Evolutionary conservation across 331 rosid species (phyloP), one percentile per base, ranked within the genome.

Genomic region (Quercus tomentella): DNA sequence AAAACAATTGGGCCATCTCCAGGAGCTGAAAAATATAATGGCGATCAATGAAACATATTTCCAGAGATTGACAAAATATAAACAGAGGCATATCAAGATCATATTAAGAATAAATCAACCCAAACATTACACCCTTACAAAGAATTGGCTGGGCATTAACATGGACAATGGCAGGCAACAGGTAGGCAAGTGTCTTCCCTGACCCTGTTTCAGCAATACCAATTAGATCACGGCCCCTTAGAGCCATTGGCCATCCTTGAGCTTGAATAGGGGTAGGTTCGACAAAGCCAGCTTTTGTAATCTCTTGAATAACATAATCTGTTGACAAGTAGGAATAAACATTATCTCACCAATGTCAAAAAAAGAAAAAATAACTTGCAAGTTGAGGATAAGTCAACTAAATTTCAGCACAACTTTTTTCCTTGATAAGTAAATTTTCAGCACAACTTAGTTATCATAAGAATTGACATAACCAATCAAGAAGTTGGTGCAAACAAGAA

Each of bases 201-300:
- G 99, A 96, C 73, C 99, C 99, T 21, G 98, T 96, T 85, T 96
- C 99, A 26, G 99, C 99, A 86, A 96, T 93, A 74, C 99, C 99
- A 65, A 93, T 93, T 75, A 96, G 94, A 83, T 96, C 99, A 77
- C 98, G 97, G 43, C 99, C 99, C 82, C 76, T 92, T 81, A 96
- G 86, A 81, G 99, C 99, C 99, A 96, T 96, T 78, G 99, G 98
- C 99, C 99, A 96, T 81, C 99, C 99, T 93, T 96, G 99, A 54
- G 99, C 91, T 73, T 94, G 98, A 82, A 94, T 94, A 20, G 98
- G 94, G 35, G 98, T 94, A 73, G 98, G 98, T 72, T 94, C 98
- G 6, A 87, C 81, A 86, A 94, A 94, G 8, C 98, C 98, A 81
- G 98, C 94, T 85, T 74, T 94, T 57, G 84, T 56, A 82, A 94